Conservation (phyloP, 129 eudicot genomes). For the Flaveria bidentis region DNA sequence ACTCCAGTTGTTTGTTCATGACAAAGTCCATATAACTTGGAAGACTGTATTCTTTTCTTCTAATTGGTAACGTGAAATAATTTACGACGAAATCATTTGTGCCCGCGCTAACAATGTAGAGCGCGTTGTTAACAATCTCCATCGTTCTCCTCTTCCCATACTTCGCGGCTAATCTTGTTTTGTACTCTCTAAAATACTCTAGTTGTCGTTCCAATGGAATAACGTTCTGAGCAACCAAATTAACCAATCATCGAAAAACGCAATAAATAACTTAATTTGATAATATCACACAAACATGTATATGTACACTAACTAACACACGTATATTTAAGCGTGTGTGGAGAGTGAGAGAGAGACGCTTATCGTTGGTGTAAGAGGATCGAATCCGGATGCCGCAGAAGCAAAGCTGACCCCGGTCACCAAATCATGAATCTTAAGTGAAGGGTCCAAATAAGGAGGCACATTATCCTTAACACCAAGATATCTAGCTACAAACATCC, state of each 20-base stretch:
- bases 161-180: slow-evolving; percentile 32
- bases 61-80: slow-evolving; percentile 58
- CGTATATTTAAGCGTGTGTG: background rate
- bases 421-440: slow-evolving; percentile 60
- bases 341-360: slow-evolving; percentile 49
- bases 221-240: slow-evolving; percentile 50
- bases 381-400: slow-evolving; percentile 79
- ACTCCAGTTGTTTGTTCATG: slow-evolving; percentile 37
- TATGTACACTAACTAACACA: background rate
- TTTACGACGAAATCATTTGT: slow-evolving; percentile 78
- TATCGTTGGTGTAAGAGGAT: slow-evolving; percentile 72
- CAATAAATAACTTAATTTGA: background rate
- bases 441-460: slow-evolving; percentile 74
- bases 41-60: slow-evolving; percentile 51
- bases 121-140: slow-evolving; percentile 48
- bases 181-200: slow-evolving; percentile 61
- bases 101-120: slow-evolving; percentile 64
- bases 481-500: slow-evolving; percentile 52
- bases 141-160: slow-evolving; percentile 53
- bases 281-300: background rate
- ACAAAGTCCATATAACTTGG: slow-evolving; percentile 56
- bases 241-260: slow-evolving; percentile 1
- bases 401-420: slow-evolving; percentile 85
- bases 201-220: slow-evolving; percentile 55
- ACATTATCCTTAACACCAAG: slow-evolving; percentile 66